Evolutionary conservation across 805 yeast species (phyloP).

Genomic region (Metschnikowia lunata): DNA sequence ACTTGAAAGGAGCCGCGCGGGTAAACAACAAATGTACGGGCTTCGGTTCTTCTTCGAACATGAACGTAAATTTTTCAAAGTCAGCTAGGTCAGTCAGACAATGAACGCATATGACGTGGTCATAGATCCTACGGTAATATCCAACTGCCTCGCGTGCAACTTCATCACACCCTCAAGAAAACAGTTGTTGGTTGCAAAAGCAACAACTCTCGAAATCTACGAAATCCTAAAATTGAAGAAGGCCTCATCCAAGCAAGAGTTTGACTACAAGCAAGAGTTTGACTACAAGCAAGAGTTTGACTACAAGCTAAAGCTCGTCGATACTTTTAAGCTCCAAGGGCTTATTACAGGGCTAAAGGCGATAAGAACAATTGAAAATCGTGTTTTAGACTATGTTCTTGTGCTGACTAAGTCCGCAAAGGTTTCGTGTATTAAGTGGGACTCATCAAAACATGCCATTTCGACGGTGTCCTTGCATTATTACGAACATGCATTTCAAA

Average conservation of each 20-base stretch:
- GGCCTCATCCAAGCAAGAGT: conserved; percentile 14
- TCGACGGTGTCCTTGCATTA: conserved; percentile 77
- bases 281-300: conserved; percentile 18
- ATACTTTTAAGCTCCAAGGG: conserved; percentile 74
- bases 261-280: conserved; percentile 19
- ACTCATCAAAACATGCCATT: conserved; percentile 47
- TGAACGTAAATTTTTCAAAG: no score
- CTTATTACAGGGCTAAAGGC: conserved; percentile 53
- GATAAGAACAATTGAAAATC: conserved; percentile 44
- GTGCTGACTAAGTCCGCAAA: conserved; percentile 74
- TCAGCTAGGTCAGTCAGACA: background rate
- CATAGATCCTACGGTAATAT: conserved; percentile 68
- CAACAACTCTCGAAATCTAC: conserved; percentile 63
- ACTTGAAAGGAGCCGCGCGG: no score
- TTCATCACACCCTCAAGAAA: conserved; percentile 41
- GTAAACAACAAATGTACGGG: no score
- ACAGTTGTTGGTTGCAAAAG: conserved; percentile 66
- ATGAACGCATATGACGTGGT: conserved; percentile 83
- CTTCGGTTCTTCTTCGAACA: no score
- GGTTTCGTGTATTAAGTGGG: conserved; percentile 72
- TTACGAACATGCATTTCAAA: conserved; percentile 67
- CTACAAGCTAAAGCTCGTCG: conserved; percentile 33
- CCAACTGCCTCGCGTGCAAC: conserved; percentile 53
- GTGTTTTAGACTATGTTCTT: conserved; percentile 54
- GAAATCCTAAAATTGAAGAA: conserved; percentile 30